phyloP scores from a whole-genome alignment of 108 stramenopile species.

The Skeletonema menzelii region DNA sequence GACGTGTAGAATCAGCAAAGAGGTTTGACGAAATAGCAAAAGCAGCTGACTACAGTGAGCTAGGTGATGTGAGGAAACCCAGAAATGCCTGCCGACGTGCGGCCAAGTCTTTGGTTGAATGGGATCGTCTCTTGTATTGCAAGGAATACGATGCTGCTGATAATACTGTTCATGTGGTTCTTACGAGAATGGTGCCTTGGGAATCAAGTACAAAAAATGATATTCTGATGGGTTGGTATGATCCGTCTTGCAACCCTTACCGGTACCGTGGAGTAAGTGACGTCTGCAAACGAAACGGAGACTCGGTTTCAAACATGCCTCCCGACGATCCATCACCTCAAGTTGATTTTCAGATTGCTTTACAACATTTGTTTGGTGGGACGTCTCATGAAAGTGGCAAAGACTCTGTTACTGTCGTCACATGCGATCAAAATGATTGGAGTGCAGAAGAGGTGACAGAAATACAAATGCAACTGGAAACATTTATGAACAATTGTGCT shows the following conservation, averaged over 20 bases:
- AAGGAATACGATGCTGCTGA: slow-evolving; percentile 39
- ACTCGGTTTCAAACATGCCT: not conserved
- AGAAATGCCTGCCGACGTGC: slow-evolving; percentile 69
- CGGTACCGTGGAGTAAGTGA: not conserved
- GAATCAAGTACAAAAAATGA: slow-evolving; percentile 78
- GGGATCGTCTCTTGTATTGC: slow-evolving; percentile 62
- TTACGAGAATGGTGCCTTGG: slow-evolving; percentile 73
- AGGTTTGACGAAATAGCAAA: slow-evolving; percentile 75
- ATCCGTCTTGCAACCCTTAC: slow-evolving; percentile 20
- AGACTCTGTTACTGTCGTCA: not conserved
- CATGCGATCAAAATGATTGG: slow-evolving; percentile 53
- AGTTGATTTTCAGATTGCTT: slow-evolving; percentile 47
- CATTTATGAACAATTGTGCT: slow-evolving; percentile 22
- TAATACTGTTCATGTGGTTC: slow-evolving; percentile 13
- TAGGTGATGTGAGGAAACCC: slow-evolving; percentile 41
- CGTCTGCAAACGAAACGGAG: not conserved
- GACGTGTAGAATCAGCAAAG: slow-evolving; percentile 4
- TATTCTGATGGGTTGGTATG: slow-evolving; percentile 65
- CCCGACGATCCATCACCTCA: slow-evolving; percentile 34
- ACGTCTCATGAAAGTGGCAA: not conserved
- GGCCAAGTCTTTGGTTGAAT: slow-evolving; percentile 76
- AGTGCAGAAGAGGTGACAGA: slow-evolving; percentile 53
- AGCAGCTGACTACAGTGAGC: slow-evolving; percentile 73
- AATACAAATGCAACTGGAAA: slow-evolving; percentile 36
- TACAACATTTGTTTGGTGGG: slow-evolving; percentile 42